These are phyloP conservation scores for Hysterangium stoloniferum DNA, from an alignment of 768 basidiomycete species.

Conservation along the genomic window DNA sequence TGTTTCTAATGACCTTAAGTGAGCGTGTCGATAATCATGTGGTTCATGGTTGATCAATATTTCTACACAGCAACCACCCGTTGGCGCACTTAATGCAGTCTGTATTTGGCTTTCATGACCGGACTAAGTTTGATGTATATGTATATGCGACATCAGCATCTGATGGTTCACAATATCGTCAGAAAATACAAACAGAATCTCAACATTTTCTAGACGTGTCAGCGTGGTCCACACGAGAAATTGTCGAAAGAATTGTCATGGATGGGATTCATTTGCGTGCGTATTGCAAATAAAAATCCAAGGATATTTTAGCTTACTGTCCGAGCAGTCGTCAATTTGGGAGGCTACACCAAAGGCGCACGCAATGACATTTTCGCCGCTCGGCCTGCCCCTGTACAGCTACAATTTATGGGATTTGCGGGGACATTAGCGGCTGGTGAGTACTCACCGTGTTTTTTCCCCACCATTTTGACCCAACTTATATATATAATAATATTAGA, in stretches of 20 bases:
- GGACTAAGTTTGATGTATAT: conserved; percentile 31
- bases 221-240: conserved; percentile 26
- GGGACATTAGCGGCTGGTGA: conserved; percentile 36
- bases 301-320: no score
- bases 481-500: conserved; percentile 19
- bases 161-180: conserved; percentile 37
- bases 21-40: conserved; percentile 11
- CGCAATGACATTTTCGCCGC: conserved; percentile 46
- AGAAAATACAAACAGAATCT: conserved; percentile 33
- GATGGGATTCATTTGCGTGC: conserved; percentile 41
- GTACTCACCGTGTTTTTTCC: conserved; percentile 8
- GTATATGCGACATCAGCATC: conserved; percentile 43
- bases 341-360: conserved; percentile 46
- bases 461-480: no score
- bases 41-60: neutral
- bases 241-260: conserved; percentile 31
- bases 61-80: conserved; percentile 36
- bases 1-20: conserved; percentile 42
- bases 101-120: conserved; percentile 38
- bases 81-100: conserved; percentile 46
- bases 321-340: conserved; percentile 35
- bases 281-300: conserved; percentile 17
- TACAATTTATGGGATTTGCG: conserved; percentile 44
- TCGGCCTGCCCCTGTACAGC: conserved; percentile 39
- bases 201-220: conserved; percentile 38